Base-by-base conservation (phyloP, 1,284 basidiomycete species). In the Boletellus deceptivus region DNA sequence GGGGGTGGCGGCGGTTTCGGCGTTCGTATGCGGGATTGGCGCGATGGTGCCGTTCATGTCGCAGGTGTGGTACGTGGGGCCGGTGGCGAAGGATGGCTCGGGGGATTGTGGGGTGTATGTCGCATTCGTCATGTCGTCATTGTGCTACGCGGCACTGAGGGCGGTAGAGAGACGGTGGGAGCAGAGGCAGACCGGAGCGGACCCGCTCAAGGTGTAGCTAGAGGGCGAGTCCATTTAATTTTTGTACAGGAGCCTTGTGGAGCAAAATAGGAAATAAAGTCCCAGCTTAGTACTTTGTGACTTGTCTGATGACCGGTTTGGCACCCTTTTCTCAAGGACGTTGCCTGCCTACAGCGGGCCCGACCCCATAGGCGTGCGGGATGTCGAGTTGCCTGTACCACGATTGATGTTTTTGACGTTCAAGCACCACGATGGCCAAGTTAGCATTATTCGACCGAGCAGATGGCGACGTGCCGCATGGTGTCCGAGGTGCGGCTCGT, bases 41-140 rank as follows among this genome's bases (percentile, higher is more conserved):
- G 65, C 80, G 46, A 73, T 83, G 48, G 72, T 83, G 14, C 75
- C 77, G 31, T 82, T 75, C 56, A 84, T 83, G 77, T 72, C 75
- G 50, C 82, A 85, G 54, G 74, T 66, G 27, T n/a, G n/a, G n/a
- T n/a, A n/a, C n/a, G n/a, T n/a, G n/a, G n/a, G n/a, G n/a, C n/a
- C n/a, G n/a, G n/a, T n/a, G n/a, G n/a, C n/a, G n/a, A n/a, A n/a
- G n/a, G n/a, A n/a, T n/a, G n/a, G n/a, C n/a, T n/a, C n/a, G n/a
- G n/a, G n/a, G 3, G 80, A 84, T 57, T 76, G 84, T 51, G 82
- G 78, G 2, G 67, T 83, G 50, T 65, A 79, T 36, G 72, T 76
- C 6, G 77, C 75, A 2, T 79, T 79, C 50, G 65, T 70, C 17
- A 70, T 72, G 22, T 70, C 72, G 1, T 65, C 62, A 39, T 31